phyloP scores from a whole-genome alignment of 192 early-diverging fungal genomes.

The Backusella tarrabulga region DNA sequence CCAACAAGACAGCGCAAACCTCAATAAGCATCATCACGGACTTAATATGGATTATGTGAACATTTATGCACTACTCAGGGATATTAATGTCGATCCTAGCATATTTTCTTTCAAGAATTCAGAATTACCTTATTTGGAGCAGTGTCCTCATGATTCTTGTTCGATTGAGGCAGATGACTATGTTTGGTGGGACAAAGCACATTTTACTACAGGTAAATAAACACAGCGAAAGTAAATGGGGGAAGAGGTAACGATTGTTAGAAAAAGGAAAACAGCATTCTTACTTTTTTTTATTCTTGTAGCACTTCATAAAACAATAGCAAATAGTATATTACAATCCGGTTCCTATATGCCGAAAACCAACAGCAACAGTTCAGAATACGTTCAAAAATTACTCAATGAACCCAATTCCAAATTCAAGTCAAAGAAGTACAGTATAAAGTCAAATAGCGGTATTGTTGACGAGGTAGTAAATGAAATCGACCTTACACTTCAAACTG shows the following conservation, averaged over 20 bases:
- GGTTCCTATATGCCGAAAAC: conserved; percentile 15
- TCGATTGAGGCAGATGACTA: conserved; percentile 9
- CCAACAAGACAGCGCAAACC: conserved; percentile 5
- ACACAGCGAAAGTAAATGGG: neutral
- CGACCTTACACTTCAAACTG: neutral
- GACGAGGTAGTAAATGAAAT: neutral
- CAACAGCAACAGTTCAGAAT: neutral
- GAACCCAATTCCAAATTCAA: neutral
- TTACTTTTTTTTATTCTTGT: neutral
- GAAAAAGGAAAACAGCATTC: neutral
- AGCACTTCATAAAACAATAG: conserved; percentile 23
- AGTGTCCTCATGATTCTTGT: conserved; percentile 19
- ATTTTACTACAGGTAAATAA: conserved; percentile 33
- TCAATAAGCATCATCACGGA: conserved; percentile 15
- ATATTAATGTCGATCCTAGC: conserved; percentile 23
- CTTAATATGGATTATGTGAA: conserved; percentile 19
- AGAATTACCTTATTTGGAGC: conserved; percentile 23
- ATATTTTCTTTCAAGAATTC: conserved; percentile 25
- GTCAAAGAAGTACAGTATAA: conserved; percentile 11
- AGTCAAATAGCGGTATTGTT: neutral
- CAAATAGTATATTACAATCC: conserved; percentile 18
- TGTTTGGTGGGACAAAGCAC: conserved; percentile 38
- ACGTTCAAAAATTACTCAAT: conserved; percentile 8
- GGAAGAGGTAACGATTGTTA: neutral
- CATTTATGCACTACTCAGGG: conserved; percentile 18